Evolutionary conservation across 257 asterid species (phyloP), one percentile per base, ranked within the genome.

Genomic region (Mentha longifolia): DNA sequence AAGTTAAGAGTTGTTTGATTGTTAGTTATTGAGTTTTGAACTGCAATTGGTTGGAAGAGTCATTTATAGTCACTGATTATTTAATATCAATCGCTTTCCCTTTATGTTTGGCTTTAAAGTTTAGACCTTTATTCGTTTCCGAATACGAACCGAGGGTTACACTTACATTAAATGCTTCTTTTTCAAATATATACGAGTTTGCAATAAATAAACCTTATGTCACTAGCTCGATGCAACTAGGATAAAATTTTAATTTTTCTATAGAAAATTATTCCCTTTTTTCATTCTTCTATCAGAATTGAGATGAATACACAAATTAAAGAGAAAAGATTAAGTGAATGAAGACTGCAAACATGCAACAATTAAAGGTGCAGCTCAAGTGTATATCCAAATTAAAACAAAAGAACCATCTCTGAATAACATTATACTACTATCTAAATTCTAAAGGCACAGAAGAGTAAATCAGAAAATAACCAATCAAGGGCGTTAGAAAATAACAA

Each of bases 21-120:
- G 19, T 35, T 31, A 41, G 70, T 64, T 55, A 73, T 73, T 62
- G 25, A 54, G 68, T 35, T 77, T 72, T 65, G 45, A 31, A 20
- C 52, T 68, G 50, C 66, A 12, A 2, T 65, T 6, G 47, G 49
- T 64, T 54, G 31, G 31, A 28, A 28, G 31, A 28, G 31, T 5
- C 16, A 28, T 51, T 35, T 31, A 47, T 75, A 6, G 64, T 68
- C 16, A 42, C 13, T 46, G 5, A 45, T 47, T 43, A 43, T 46
- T 64, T 39, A 15, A 64, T 13, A 55, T 25, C 41, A 46, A 30
- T 59, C 15, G 25, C 20, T 7, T 30, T 30, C 61, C 10, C 47
- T 70, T 70, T 45, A 43, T 22, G 1, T 22, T 22, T 22, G 1
- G 25, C 25, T 22, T 22, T 22, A 22, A 2, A 22, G 25, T 22